phyloP scores from a whole-genome alignment of 2,329 filamentous ascomycete genomes.

The Uncinocarpus reesii region DNA sequence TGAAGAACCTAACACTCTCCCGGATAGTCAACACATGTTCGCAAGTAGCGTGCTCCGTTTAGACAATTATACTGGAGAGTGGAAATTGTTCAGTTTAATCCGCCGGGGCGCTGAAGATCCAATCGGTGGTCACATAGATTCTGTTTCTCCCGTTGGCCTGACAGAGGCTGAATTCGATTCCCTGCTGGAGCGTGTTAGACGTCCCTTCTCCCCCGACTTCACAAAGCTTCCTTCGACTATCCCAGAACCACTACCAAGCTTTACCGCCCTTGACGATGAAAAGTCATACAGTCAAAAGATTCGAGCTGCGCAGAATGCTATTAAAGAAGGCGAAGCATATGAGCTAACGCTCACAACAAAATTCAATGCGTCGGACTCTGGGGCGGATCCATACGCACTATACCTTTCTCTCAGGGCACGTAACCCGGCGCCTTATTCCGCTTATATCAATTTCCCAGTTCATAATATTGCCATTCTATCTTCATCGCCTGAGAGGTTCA shows the following conservation, averaged over 20 bases:
- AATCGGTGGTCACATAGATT: constrained; percentile 39
- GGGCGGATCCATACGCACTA: constrained; percentile 31
- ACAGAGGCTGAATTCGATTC: constrained; percentile 12
- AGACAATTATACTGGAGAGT: constrained; percentile 16
- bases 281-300: constrained; percentile 56
- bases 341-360: constrained; percentile 75
- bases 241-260: constrained; percentile 12
- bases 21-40: constrained; percentile 16
- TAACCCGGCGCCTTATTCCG: constrained; percentile 78
- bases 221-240: constrained; percentile 2
- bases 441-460: constrained; percentile 60
- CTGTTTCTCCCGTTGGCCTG: constrained; percentile 17
- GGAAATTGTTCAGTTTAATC: constrained; percentile 15
- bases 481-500: constrained; percentile 81
- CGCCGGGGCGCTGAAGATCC: constrained; percentile 27
- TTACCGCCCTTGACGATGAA: constrained; percentile 22
- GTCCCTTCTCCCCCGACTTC: constrained; percentile 5
- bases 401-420: constrained; percentile 59
- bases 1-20: not conserved
- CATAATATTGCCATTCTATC: constrained; percentile 57
- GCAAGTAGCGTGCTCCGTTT: constrained; percentile 13
- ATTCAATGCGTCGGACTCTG: constrained; percentile 48
- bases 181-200: constrained; percentile 1
- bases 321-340: constrained; percentile 71
- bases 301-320: constrained; percentile 56